Conservation (phyloP, 805 yeast genomes). For the Tetrapisispora nanseiensis region DNA sequence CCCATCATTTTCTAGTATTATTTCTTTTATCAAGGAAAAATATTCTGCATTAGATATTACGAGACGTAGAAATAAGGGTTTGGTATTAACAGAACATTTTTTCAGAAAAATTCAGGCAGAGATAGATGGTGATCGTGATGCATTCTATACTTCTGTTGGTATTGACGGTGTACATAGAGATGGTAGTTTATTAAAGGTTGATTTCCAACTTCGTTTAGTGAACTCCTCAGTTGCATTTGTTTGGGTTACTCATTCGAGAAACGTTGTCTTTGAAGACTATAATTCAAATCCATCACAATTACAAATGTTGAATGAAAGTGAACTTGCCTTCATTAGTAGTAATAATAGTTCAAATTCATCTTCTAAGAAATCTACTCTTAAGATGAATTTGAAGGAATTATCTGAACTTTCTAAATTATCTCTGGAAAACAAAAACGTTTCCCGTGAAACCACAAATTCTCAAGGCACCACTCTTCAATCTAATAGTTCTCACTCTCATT, state of each 20-base stretch:
- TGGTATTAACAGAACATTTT: conserved; percentile 85
- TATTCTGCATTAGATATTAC: conserved; percentile 33
- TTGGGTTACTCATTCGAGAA: conserved; percentile 82
- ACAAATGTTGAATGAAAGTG: conserved; percentile 32
- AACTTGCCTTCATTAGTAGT: conserved; percentile 23
- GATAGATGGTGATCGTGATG: conserved; percentile 34
- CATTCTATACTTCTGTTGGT: conserved; percentile 55
- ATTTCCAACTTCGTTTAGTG: conserved; percentile 71
- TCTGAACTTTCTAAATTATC: conserved; percentile 9
- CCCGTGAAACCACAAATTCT: not conserved
- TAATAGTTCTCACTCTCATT: conserved; percentile 1
- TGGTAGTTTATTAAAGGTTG: conserved; percentile 57
- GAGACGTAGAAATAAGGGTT: conserved; percentile 41
- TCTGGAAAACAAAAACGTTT: not conserved
- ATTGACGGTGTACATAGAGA: conserved; percentile 60
- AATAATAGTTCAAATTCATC: conserved; percentile 21
- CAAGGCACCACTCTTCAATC: not conserved
- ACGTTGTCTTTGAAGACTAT: conserved; percentile 27
- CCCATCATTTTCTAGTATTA: conserved; percentile 46
- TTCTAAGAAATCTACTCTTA: conserved; percentile 19
- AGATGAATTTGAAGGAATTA: conserved; percentile 14
- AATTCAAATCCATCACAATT: conserved; percentile 33
- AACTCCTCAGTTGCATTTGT: conserved; percentile 48
- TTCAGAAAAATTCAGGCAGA: conserved; percentile 61
- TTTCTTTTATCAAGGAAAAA: conserved; percentile 26